Evolutionary conservation across 179 eudicot species (phyloP), one percentile per base, ranked within the genome.

Genomic region (Sideroxylon spinosum): DNA sequence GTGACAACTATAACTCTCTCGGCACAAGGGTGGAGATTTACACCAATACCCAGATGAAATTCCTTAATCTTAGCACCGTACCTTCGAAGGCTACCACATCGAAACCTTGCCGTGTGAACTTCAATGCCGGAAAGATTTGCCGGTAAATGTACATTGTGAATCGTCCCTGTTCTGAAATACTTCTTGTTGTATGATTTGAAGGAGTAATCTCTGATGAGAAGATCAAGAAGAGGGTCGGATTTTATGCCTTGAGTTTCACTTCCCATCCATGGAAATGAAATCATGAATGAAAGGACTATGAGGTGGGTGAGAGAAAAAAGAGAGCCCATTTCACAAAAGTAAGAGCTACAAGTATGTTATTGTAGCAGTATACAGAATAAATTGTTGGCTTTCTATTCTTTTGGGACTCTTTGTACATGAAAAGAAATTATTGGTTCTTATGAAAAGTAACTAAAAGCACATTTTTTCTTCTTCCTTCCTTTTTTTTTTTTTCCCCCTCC

Each of bases 71-170:
- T 82, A n/a, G 93, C 95, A 23, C 99, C 99, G 14, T 95, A 90
- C 76, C 98, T 86, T 9, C 83, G 76, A 22, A 95, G 87, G 56
- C 99, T 93, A 23, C 99, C 99, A 64, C 99, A 91, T 0, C 99
- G 89, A 71, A 86, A 88, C 61, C 88, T 83, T 10, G 84, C 86
- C 0, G 89, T 76, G 29, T 85, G 71, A 7, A 87, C 93, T 44
- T 78, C 80, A 20, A 89, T 87, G 44, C 94, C 93, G 2, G 98
- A 86, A 59, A 93, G 91, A 64, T 95, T 92, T 2, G 84, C 49
- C 0, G 99, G 98, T 44, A 93, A 75, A 19, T 82, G 75, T 44
- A 89, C 85, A 19, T 68, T 71, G 80, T 85, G 86, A 2, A 86
- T 60, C 60, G 53, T 80, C 1, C 97, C 99, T n/a, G 98, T 95